Percentiles rank a stretch among this genome's conserved stretches.
Conservation (phyloP, 768 basidiomycete species). For the Psilocybe subaeruginosa region DNA sequence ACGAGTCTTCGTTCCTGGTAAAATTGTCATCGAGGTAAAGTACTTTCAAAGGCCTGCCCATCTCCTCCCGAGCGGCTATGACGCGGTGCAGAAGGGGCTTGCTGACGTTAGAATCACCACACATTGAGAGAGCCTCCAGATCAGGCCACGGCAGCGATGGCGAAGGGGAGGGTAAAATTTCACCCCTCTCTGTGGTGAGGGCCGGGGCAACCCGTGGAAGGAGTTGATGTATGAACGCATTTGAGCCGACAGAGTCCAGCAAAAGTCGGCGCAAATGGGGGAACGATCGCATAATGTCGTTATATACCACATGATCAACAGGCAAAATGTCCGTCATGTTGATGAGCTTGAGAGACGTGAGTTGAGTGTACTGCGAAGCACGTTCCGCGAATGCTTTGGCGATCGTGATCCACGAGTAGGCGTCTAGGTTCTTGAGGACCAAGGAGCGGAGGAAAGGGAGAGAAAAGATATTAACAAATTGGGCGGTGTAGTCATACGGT, state of each 20-base stretch:
- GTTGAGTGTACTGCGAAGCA: slow-evolving; percentile 16
- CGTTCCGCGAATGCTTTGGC: slow-evolving; percentile 12
- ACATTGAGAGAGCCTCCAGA: slow-evolving; percentile 24
- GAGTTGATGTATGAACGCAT: slow-evolving; percentile 27
- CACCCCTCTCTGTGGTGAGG: neutral
- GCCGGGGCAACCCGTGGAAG: neutral
- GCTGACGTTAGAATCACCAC: slow-evolving; percentile 24
- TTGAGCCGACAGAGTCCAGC: slow-evolving; percentile 24
- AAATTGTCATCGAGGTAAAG: slow-evolving; percentile 26
- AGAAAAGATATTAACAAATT: slow-evolving; percentile 26
- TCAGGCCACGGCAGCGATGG: slow-evolving; percentile 20
- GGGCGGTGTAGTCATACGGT: slow-evolving; percentile 18
- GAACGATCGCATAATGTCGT: slow-evolving; percentile 24
- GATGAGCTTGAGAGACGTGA: slow-evolving; percentile 26
- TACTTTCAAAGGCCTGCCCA: slow-evolving; percentile 20
- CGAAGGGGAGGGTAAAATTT: neutral
- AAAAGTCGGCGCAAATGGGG: slow-evolving; percentile 27
- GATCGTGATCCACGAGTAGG: slow-evolving; percentile 15
- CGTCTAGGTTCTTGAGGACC: slow-evolving; percentile 19
- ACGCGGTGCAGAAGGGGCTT: slow-evolving; percentile 31
- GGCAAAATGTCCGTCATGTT: slow-evolving; percentile 21
- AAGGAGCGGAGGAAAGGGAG: slow-evolving; percentile 17
- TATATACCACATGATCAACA: neutral
- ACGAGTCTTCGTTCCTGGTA: slow-evolving; percentile 26
- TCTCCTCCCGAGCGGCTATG: slow-evolving; percentile 18